Percentiles rank a stretch among this genome's conserved stretches.
Conservation (phyloP, 164 flowering plant species). For the Hamamelis virginiana region DNA sequence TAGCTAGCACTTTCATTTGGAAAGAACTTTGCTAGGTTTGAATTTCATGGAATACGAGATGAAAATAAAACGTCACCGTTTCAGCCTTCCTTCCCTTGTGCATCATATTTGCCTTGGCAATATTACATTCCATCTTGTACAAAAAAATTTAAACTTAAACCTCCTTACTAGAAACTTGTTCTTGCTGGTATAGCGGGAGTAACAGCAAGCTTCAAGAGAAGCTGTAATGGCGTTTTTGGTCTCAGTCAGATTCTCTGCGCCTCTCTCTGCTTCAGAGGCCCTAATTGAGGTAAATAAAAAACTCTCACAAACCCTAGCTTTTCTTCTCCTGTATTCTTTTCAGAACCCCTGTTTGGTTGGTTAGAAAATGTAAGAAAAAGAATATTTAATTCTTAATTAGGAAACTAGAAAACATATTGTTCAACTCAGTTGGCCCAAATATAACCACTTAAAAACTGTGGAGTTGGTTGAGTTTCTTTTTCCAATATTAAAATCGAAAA, state of each 20-base stretch:
- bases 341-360: conserved; percentile 6
- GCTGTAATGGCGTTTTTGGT: conserved; percentile 27
- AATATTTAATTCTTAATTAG: neutral
- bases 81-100: neutral
- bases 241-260: conserved; percentile 17
- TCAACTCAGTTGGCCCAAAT: too few relatives aligned
- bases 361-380: neutral
- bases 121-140: neutral
- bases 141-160: too few relatives aligned
- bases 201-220: neutral
- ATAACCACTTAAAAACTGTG: too few relatives aligned
- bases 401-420: too few relatives aligned
- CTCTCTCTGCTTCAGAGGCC: conserved; percentile 5
- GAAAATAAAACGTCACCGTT: neutral
- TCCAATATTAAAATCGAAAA: too few relatives aligned
- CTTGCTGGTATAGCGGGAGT: neutral
- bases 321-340: neutral
- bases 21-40: too few relatives aligned
- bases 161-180: too few relatives aligned
- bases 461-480: too few relatives aligned
- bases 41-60: too few relatives aligned
- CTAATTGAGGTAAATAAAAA: conserved; percentile 9
- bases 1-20: too few relatives aligned
- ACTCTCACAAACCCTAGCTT: neutral
- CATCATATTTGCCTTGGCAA: neutral